Base-by-base conservation (phyloP, 345 rosid species). In the Gossypium australe region DNA sequence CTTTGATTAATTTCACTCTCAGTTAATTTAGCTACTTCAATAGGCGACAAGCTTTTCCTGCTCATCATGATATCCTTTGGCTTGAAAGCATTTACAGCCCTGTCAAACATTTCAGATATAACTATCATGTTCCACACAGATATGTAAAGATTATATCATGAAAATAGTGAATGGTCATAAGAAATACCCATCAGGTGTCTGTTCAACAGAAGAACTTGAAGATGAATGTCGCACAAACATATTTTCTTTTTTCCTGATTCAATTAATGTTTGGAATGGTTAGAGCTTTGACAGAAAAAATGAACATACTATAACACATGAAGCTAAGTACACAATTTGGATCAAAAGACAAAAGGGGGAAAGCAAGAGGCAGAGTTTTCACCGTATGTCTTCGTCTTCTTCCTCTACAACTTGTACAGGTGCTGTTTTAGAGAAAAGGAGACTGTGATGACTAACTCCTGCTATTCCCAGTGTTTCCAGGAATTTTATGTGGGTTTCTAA, bases 361-460 rank as follows among this genome's bases (percentile, higher is more conserved):
- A 55, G 55, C 12, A 18, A 34, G n/a, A 22, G 5, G 47, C 53
- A 22, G 60, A 16, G 64, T 17, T 48, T 67, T 84, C 61, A 93
- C 98, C 97, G 84, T 71, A 75, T 79, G 58, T 80, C 89, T 76
- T 83, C 87, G 25, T 80, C 92, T 17, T 91, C 98, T 77, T 86
- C 86, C 16, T 82, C 86, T 63, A 77, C 87, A 47, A 81, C 87
- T 79, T 86, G 89, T 43, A 85, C 83, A 22, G 91, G 94, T 76
- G 91, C 89, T 24, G 92, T 82, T 83, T 93, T 95, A 38, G 99
- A 95, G 88, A 91, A 93, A 65, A 95, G 92, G 73, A 95, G 80
- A 78, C 96, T 95, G 80, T 95, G 99, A 76, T 95, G 90, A 78
- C 99, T 95, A 58, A 95, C 92, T 75, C 99, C 99, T n/a, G 96